These are phyloP conservation scores for Paramecium primaurelia DNA, from an alignment of 73 alveolate genomes.

Conservation along the genomic window DNA sequence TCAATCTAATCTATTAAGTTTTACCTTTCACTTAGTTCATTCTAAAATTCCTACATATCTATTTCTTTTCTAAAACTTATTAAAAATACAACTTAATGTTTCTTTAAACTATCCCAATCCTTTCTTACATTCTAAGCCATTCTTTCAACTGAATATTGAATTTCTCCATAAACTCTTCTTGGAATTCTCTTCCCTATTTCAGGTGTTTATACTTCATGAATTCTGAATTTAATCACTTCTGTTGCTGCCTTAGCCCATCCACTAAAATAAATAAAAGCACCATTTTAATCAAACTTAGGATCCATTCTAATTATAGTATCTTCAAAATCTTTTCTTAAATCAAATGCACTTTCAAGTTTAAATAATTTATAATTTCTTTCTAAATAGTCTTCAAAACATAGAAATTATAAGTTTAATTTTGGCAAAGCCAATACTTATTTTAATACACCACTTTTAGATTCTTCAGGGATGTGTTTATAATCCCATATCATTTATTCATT, in stretches of 20 bases:
- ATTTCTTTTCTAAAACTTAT: conserved; percentile 16
- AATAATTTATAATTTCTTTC: conserved; percentile 42
- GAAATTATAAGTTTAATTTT: not conserved
- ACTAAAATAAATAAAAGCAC: not conserved
- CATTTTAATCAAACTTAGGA: conserved; percentile 16
- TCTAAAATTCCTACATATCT: conserved; percentile 26
- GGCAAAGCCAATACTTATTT: conserved; percentile 30
- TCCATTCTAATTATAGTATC: conserved; percentile 23
- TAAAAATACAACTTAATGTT: conserved; percentile 35
- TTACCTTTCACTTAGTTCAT: not conserved
- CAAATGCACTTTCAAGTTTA: conserved; percentile 35
- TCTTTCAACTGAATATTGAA: conserved; percentile 16
- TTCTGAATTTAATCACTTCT: not conserved
- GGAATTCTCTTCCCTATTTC: conserved; percentile 42
- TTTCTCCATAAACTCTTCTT: conserved; percentile 41
- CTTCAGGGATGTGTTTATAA: conserved; percentile 42
- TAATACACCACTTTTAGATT: not conserved
- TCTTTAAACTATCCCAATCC: conserved; percentile 38
- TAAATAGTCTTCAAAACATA: conserved; percentile 46
- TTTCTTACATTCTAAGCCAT: conserved; percentile 3
- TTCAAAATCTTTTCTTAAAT: conserved; percentile 32
- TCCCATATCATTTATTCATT: conserved; percentile 47
- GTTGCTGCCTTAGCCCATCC: conserved; percentile 49
- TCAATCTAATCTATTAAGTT: not conserved
- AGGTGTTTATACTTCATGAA: conserved; percentile 40